Percentiles rank a stretch among this genome's conserved stretches.
phyloP scores from a whole-genome alignment of 345 rosid genomes.

The Dipteronia sinensis region DNA sequence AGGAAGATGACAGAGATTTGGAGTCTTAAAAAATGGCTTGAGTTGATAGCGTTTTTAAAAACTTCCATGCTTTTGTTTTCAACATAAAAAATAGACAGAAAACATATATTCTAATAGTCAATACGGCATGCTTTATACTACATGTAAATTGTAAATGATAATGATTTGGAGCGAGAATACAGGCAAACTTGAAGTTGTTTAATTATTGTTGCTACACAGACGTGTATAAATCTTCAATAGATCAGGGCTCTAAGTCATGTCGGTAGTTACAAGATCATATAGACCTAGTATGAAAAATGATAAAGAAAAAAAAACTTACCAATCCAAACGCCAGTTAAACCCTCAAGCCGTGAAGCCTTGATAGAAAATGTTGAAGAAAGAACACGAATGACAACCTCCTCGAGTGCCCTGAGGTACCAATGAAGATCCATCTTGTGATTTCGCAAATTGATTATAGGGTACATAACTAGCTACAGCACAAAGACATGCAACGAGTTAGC shows the following conservation, averaged over 20 bases:
- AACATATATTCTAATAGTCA: neutral
- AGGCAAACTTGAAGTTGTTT: neutral
- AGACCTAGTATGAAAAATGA: slow-evolving; percentile 8
- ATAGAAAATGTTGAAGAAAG: slow-evolving; percentile 67
- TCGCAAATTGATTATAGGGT: slow-evolving; percentile 81
- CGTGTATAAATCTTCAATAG: neutral
- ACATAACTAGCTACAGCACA: slow-evolving; percentile 73
- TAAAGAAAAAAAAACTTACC: slow-evolving; percentile 45
- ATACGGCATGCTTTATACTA: neutral
- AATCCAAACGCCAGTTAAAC: slow-evolving; percentile 90
- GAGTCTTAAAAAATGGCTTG: neutral
- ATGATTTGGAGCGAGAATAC: neutral
- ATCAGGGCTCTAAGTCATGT: neutral
- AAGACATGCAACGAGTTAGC: slow-evolving; percentile 25
- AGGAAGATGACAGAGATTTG: neutral
- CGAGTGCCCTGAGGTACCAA: slow-evolving; percentile 92
- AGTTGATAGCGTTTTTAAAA: too few relatives aligned
- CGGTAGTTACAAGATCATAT: neutral
- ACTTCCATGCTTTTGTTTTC: too few relatives aligned
- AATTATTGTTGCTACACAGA: neutral
- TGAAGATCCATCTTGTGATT: slow-evolving; percentile 95
- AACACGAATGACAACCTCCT: slow-evolving; percentile 79
- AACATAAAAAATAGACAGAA: neutral
- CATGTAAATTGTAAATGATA: neutral
- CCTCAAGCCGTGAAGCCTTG: slow-evolving; percentile 68